Conservation (phyloP, 805 yeast genomes). For the Candida caryicola region DNA sequence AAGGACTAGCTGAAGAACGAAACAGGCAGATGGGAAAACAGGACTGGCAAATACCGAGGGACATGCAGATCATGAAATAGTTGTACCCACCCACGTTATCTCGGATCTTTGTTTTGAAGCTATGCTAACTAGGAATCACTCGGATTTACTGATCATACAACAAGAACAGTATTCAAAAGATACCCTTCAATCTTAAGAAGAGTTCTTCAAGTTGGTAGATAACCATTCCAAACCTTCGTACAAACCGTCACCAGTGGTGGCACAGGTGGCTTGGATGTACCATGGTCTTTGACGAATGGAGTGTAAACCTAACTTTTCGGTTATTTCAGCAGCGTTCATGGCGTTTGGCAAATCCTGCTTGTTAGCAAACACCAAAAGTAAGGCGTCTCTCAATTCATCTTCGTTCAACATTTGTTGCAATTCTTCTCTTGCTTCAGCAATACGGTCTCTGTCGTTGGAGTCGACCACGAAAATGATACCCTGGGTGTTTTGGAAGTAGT, state of each 20-base stretch:
- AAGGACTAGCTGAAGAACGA: too few species aligned
- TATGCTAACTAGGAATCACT: neutral
- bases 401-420: constrained; percentile 44
- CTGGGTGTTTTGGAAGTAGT: constrained; percentile 43
- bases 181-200: constrained; percentile 8
- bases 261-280: constrained; percentile 99
- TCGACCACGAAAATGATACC: constrained; percentile 43
- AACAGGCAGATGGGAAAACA: too few species aligned
- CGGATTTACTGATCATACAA: neutral
- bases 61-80: too few species aligned
- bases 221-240: constrained; percentile 40
- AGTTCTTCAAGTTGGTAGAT: constrained; percentile 31
- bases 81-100: too few species aligned
- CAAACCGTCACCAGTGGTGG: constrained; percentile 71
- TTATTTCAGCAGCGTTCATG: constrained; percentile 44
- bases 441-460: constrained; percentile 44
- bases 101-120: neutral
- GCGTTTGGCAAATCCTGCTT: constrained; percentile 45
- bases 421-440: constrained; percentile 42
- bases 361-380: constrained; percentile 40
- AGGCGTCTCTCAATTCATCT: constrained; percentile 42
- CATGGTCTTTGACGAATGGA: constrained; percentile 98
- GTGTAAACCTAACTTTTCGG: constrained; percentile 48
- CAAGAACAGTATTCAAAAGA: neutral
- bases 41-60: too few species aligned